These are phyloP conservation scores for Endoconidiophora polonica DNA, from an alignment of 2,329 filamentous ascomycete species.

Conservation along the genomic window DNA sequence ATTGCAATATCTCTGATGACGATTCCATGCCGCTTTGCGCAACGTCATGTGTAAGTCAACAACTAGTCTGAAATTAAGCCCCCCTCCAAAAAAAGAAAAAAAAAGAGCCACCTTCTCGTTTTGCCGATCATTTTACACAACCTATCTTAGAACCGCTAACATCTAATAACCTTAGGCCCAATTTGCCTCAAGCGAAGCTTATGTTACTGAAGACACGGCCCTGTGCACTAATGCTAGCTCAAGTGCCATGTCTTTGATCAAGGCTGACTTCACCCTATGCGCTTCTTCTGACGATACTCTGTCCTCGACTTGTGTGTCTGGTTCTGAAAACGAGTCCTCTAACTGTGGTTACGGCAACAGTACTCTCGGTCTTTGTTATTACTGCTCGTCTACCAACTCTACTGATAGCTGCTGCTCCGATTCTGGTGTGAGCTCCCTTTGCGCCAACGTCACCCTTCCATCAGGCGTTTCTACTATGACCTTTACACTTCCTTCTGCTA, in stretches of 20 bases:
- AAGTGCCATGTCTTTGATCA: slow-evolving; percentile 59
- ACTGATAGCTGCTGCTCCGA: slow-evolving; percentile 92
- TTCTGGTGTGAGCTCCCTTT: slow-evolving; percentile 56
- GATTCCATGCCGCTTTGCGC: slow-evolving; percentile 68
- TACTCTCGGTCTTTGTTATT: slow-evolving; percentile 65
- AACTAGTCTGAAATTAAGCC: not conserved
- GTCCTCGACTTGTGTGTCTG: slow-evolving; percentile 56
- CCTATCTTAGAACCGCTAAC: slow-evolving; percentile 11
- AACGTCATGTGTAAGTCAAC: slow-evolving; percentile 56
- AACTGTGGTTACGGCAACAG: slow-evolving; percentile 73
- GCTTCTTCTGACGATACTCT: slow-evolving; percentile 67
- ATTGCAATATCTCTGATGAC: slow-evolving; percentile 49
- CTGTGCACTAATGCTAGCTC: slow-evolving; percentile 52
- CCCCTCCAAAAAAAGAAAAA: not conserved
- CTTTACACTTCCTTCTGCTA: slow-evolving; percentile 32
- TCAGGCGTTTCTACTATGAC: slow-evolving; percentile 53
- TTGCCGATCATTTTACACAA: too few species aligned
- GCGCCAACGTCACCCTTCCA: slow-evolving; percentile 61
- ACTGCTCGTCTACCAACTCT: slow-evolving; percentile 68
- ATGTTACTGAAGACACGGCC: slow-evolving; percentile 55
- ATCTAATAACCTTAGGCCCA: slow-evolving; percentile 40
- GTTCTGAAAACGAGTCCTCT: slow-evolving; percentile 60
- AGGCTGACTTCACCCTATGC: slow-evolving; percentile 85
- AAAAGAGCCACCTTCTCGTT: not conserved
- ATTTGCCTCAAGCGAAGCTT: slow-evolving; percentile 76